A percentile compares a stretch with the other conserved stretches of the same genome.
Conservation (phyloP, 345 rosid species). For the Syzygium aqueum region DNA sequence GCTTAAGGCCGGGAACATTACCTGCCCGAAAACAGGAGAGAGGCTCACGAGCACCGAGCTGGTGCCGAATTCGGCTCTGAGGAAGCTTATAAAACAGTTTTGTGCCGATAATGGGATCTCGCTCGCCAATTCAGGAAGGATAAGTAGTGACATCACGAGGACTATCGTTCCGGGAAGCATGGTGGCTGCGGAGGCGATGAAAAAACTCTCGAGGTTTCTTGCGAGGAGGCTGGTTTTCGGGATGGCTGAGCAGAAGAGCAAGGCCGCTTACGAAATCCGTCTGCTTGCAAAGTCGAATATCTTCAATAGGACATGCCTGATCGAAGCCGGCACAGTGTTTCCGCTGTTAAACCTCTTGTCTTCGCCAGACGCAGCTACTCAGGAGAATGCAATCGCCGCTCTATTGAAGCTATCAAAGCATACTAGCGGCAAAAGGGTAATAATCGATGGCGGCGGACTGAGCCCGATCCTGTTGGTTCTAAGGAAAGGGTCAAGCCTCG, state of each 20-base stretch:
- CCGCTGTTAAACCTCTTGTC: constrained; percentile 44
- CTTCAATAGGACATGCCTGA: constrained; percentile 48
- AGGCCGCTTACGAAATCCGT: constrained; percentile 59
- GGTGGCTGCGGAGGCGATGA: constrained; percentile 40
- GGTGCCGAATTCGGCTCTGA: constrained; percentile 47
- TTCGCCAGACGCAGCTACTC: constrained; percentile 15
- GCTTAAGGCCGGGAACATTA: constrained; percentile 61
- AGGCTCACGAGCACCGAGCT: constrained; percentile 36
- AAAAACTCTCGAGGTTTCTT: constrained; percentile 36
- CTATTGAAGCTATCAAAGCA: constrained; percentile 63
- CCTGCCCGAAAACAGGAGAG: constrained; percentile 86
- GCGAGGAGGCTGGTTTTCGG: constrained; percentile 54
- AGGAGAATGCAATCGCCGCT: constrained; percentile 60
- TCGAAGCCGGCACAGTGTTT: constrained; percentile 46
- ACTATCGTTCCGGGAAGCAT: constrained; percentile 42
- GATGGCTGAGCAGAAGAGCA: constrained; percentile 34
- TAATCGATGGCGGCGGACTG: constrained; percentile 55
- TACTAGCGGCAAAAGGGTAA: constrained; percentile 35
- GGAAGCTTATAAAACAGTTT: constrained; percentile 49
- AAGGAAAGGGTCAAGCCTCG: constrained; percentile 39
- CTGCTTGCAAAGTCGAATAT: constrained; percentile 52
- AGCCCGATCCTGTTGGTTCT: constrained; percentile 36
- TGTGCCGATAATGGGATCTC: constrained; percentile 41
- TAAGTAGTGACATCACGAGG: constrained; percentile 27
- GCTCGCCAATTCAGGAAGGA: constrained; percentile 15